Evolutionary conservation across 208 protist species (phyloP).

Genomic region (Trypanosoma lewisi): DNA sequence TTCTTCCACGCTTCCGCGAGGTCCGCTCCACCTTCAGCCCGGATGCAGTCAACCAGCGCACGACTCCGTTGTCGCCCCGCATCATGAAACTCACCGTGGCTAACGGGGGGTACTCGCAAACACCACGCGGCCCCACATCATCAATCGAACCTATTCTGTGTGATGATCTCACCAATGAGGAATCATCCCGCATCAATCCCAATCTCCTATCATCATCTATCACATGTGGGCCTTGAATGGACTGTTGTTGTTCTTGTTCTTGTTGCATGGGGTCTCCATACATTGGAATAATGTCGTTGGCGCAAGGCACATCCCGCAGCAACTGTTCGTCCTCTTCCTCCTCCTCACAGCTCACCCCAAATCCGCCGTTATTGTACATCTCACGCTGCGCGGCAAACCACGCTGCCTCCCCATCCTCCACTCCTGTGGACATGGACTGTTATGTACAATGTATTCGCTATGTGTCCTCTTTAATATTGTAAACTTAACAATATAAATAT

Average conservation of each 20-base stretch:
- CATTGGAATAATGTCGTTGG: constrained; percentile 28
- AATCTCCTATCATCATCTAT: neutral
- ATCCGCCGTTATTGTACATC: neutral
- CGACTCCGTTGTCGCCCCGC: constrained; percentile 55
- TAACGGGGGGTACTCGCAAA: constrained; percentile 28
- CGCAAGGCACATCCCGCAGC: constrained; percentile 38
- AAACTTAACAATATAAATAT: neutral
- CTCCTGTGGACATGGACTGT: neutral
- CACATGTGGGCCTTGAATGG: neutral
- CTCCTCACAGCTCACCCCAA: too few species aligned
- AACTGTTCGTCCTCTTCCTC: constrained; percentile 39
- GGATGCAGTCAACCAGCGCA: constrained; percentile 58
- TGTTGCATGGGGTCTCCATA: neutral
- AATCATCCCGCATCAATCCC: neutral
- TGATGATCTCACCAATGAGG: neutral
- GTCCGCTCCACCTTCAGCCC: constrained; percentile 3
- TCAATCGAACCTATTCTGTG: neutral
- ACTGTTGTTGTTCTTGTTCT: neutral
- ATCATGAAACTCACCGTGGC: constrained; percentile 45
- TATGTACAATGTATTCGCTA: constrained; percentile 1
- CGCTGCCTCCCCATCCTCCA: neutral
- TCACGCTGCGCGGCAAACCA: constrained; percentile 16
- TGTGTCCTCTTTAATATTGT: neutral
- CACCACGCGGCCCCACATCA: constrained; percentile 1
- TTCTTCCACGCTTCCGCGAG: constrained; percentile 2